Evolutionary conservation across 352 stramenopile species (phyloP), one percentile per base, ranked within the genome.

Genomic region (Globisporangium alternatum): DNA sequence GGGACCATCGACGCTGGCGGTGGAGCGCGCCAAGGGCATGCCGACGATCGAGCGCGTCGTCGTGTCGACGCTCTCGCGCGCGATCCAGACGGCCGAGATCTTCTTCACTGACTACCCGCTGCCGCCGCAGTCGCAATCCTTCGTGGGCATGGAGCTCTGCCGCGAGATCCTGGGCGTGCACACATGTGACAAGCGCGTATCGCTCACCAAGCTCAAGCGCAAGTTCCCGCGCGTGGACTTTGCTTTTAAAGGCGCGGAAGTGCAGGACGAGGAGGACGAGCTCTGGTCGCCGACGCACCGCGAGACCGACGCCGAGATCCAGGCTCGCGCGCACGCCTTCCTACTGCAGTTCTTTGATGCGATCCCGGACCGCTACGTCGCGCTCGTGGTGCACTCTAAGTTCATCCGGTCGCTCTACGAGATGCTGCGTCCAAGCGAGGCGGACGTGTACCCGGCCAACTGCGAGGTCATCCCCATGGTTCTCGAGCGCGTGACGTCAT

Each of bases 211-310:
- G 62, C 62, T 93, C 33, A 68, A 66, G 52, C 48, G 33, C 41
- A 81, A 85, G 67, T 91, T 91, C 59, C 74, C 81, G 2, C 61
- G 66, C 12, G 80, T 93, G 21, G 76, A 93, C 64, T 90, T 91
- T 35, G 41, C 53, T 7, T 60, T 58, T 33, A 47, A 53, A 2
- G 37, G 39, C 3, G 78, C 75, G 39, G 69, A 64, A 41, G 76
- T 91, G 43, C 59, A 60, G 47, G 71, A 84, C 60, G 77, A 91
- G 22, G 49, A 78, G n/a, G 82, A 93, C 51, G 17, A 57, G 45
- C 56, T 83, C 60, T 93, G 84, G 84, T 71, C 70, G 48, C 60
- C 80, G 7, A 77, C 73, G 19, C 71, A 89, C 63, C 80, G 82
- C 55, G 82, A 93, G 67, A 89, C 78, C 5, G 72, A 77, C 56